Evolutionary conservation across 2,329 filamentous ascomycete genomes (phyloP).

Genomic region (Aurifilum marmelostoma): DNA sequence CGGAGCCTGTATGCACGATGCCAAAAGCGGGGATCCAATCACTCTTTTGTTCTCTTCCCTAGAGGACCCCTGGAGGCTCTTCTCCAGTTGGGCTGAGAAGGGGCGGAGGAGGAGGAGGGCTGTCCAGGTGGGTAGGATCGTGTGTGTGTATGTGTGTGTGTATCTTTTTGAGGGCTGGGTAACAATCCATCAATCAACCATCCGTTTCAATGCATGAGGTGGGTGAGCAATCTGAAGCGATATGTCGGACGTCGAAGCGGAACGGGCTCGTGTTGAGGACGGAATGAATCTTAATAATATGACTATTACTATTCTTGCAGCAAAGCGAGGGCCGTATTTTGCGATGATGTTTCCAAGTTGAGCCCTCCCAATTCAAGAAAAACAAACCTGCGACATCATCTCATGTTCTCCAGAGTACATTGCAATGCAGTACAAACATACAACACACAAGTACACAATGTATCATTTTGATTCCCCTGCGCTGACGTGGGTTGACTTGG

Average conservation of each 20-base stretch:
- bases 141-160: too few species aligned
- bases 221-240: too few species aligned
- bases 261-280: neutral
- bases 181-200: neutral
- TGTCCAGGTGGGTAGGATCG: too few species aligned
- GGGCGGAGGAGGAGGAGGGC: too few species aligned
- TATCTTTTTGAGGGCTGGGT: too few species aligned
- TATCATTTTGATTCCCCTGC: neutral
- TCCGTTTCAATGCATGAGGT: neutral
- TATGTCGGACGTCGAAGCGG: neutral
- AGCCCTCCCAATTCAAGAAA: neutral
- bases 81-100: neutral
- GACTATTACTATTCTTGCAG: neutral
- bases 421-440: neutral
- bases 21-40: neutral
- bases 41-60: neutral
- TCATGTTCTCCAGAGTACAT: neutral
- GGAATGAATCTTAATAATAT: neutral
- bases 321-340: neutral
- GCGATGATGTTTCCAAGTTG: neutral
- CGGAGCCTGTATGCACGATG: neutral
- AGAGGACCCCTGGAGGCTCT: neutral
- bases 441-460: neutral
- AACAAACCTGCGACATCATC: neutral
- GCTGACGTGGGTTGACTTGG: conserved; percentile 1